These are phyloP conservation scores for Acidiella bohemica DNA, from an alignment of 495 filamentous ascomycete species.

Conservation along the genomic window DNA sequence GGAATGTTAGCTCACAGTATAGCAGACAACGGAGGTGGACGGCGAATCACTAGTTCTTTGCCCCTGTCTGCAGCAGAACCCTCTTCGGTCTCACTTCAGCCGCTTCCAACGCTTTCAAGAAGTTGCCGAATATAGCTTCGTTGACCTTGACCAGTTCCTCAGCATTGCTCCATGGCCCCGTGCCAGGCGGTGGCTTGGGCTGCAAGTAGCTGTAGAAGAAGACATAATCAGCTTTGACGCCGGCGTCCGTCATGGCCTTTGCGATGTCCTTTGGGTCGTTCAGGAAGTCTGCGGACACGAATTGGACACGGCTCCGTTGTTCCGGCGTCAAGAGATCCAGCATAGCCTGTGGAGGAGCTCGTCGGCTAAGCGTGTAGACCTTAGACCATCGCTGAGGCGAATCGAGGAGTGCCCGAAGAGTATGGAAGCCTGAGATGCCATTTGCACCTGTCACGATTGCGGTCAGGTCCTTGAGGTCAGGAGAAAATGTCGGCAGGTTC, in stretches of 20 bases:
- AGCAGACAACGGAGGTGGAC: background rate
- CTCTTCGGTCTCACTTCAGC: conserved; percentile 32
- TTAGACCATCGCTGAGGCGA: conserved; percentile 36
- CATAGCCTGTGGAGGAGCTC: conserved; percentile 26
- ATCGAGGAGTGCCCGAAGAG: conserved; percentile 34
- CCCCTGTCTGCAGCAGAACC: conserved; percentile 34
- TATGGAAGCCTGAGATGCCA: conserved; percentile 39
- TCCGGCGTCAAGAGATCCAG: conserved; percentile 20
- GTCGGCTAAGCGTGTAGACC: conserved; percentile 36
- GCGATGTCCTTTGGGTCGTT: conserved; percentile 29
- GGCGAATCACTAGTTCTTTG: conserved; percentile 14
- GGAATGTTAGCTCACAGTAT: background rate
- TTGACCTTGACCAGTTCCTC: conserved; percentile 30
- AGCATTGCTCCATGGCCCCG: conserved; percentile 35
- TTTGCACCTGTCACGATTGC: conserved; percentile 42
- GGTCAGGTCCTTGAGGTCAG: conserved; percentile 30
- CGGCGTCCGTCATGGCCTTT: conserved; percentile 23
- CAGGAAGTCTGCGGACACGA: conserved; percentile 37
- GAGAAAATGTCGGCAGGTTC: conserved; percentile 34
- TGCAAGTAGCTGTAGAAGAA: conserved; percentile 45
- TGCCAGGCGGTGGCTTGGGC: conserved; percentile 28
- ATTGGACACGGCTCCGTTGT: conserved; percentile 29
- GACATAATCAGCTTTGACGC: conserved; percentile 33
- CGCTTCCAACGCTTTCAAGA: conserved; percentile 31
- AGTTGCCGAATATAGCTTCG: conserved; percentile 29